Conservation (phyloP, 2,329 filamentous ascomycete species). For the Penicillium sp. region DNA sequence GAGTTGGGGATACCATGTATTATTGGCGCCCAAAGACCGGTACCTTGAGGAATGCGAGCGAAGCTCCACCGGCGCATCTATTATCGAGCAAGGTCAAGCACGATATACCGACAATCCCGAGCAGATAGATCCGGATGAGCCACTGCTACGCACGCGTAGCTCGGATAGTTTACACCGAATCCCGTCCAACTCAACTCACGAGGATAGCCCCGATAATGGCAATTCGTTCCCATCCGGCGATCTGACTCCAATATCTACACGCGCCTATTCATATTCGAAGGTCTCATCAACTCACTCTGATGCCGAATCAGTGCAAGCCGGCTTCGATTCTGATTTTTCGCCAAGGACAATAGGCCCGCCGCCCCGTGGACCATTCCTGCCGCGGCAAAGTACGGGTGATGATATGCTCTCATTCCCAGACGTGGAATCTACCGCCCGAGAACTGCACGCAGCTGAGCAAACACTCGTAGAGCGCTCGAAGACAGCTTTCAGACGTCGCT, state of each 20-base stretch:
- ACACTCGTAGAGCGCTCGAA: slow-evolving; percentile 36
- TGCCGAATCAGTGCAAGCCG: slow-evolving; percentile 19
- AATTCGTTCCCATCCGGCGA: slow-evolving; percentile 43
- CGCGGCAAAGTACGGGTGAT: slow-evolving; percentile 48
- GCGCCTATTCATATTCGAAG: slow-evolving; percentile 42
- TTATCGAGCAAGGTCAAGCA: slow-evolving; percentile 44
- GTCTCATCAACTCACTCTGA: slow-evolving; percentile 28
- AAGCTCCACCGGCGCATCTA: slow-evolving; percentile 35
- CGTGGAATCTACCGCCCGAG: slow-evolving; percentile 36
- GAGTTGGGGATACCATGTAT: slow-evolving; percentile 97
- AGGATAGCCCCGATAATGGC: slow-evolving; percentile 13
- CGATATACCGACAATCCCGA: slow-evolving; percentile 47
- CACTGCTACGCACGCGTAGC: slow-evolving; percentile 37
- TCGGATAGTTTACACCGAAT: slow-evolving; percentile 32
- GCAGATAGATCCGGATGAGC: slow-evolving; percentile 42
- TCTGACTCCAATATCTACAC: slow-evolving; percentile 44
- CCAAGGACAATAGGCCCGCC: slow-evolving; percentile 35
- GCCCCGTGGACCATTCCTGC: slow-evolving; percentile 40
- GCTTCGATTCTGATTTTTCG: slow-evolving; percentile 20
- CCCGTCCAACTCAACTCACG: slow-evolving; percentile 12
- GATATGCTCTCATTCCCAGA: slow-evolving; percentile 65
- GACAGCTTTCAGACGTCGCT: slow-evolving; percentile 24
- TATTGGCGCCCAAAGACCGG: slow-evolving; percentile 79
- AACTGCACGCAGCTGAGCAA: slow-evolving; percentile 27
- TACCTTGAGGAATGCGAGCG: slow-evolving; percentile 50